phyloP scores from a whole-genome alignment of 108 stramenopile species.

The Cylindrotheca closterium region DNA sequence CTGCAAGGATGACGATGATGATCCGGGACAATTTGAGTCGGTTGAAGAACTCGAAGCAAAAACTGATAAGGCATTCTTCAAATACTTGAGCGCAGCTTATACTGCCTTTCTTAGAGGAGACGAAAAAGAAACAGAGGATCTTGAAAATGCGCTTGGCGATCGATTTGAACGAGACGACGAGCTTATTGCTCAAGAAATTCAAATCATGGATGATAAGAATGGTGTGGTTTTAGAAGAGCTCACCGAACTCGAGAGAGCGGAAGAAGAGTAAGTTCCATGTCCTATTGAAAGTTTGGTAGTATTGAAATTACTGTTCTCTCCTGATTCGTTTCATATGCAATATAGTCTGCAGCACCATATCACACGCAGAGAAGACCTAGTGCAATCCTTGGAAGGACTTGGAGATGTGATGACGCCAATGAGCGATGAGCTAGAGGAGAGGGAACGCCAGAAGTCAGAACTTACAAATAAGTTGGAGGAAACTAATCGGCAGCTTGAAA shows the following conservation, averaged over 20 bases:
- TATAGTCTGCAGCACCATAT: constrained; percentile 59
- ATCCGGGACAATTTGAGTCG: constrained; percentile 40
- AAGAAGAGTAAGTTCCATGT: constrained; percentile 67
- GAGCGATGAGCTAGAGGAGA: constrained; percentile 65
- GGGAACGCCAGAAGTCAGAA: constrained; percentile 64
- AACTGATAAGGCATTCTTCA: constrained; percentile 76
- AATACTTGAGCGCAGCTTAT: constrained; percentile 80
- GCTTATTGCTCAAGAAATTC: constrained; percentile 62
- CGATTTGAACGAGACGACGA: constrained; percentile 66
- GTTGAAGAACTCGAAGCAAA: constrained; percentile 55
- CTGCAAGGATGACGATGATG: constrained; percentile 24
- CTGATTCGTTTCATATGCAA: background rate
- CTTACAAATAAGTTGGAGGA: constrained; percentile 51
- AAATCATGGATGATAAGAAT: constrained; percentile 66
- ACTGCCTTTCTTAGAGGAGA: constrained; percentile 85
- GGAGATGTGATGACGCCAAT: constrained; percentile 76
- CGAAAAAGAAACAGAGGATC: constrained; percentile 63
- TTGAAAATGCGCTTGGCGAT: constrained; percentile 73
- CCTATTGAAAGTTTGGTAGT: too few relatives aligned
- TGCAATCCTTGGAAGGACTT: constrained; percentile 86
- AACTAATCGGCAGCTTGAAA: constrained; percentile 50
- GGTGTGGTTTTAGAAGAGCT: constrained; percentile 58
- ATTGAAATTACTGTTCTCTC: too few relatives aligned
- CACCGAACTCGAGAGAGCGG: constrained; percentile 46
- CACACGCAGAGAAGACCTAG: constrained; percentile 72